phyloP scores from a whole-genome alignment of 345 rosid genomes.

The Passiflora organensis region DNA sequence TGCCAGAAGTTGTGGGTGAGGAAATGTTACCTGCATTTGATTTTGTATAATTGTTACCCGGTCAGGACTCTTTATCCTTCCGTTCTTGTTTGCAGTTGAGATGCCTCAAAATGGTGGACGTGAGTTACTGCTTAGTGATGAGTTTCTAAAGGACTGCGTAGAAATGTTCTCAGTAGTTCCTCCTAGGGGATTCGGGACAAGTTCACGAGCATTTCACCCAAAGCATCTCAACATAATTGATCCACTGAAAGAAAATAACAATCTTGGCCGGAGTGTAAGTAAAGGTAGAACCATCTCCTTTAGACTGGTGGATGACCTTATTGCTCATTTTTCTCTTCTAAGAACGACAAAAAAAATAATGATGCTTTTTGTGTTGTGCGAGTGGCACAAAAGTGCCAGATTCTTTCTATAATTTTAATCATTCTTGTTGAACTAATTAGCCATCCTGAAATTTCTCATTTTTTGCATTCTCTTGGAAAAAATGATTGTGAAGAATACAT shows the following conservation, averaged over 20 bases:
- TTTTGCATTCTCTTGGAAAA: too few species aligned
- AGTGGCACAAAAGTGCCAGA: too few species aligned
- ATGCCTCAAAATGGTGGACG: slow-evolving; percentile 31
- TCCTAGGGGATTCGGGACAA: slow-evolving; percentile 28
- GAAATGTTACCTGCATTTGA: not conserved
- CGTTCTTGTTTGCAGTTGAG: slow-evolving; percentile 25
- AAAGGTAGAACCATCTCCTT: too few species aligned
- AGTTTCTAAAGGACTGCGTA: slow-evolving; percentile 47
- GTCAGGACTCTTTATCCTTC: not conserved
- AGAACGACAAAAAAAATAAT: too few species aligned
- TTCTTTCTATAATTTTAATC: too few species aligned
- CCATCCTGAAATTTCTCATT: too few species aligned
- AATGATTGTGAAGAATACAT: too few species aligned
- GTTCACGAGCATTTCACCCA: slow-evolving; percentile 39
- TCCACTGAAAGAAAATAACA: slow-evolving; percentile 76
- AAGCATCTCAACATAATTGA: slow-evolving; percentile 77
- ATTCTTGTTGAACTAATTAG: too few species aligned
- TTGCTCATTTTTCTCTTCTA: too few species aligned
- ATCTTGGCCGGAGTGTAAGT: slow-evolving; percentile 86
- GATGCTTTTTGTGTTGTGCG: too few species aligned
- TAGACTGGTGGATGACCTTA: too few species aligned
- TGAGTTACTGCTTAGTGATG: slow-evolving; percentile 49
- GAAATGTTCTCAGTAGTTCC: slow-evolving; percentile 46
- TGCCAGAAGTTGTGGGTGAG: slow-evolving; percentile 54
- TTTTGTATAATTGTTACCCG: slow-evolving; percentile 1